Conservation (phyloP, 345 rosid species). For the Eucalyptus tenuipes region DNA sequence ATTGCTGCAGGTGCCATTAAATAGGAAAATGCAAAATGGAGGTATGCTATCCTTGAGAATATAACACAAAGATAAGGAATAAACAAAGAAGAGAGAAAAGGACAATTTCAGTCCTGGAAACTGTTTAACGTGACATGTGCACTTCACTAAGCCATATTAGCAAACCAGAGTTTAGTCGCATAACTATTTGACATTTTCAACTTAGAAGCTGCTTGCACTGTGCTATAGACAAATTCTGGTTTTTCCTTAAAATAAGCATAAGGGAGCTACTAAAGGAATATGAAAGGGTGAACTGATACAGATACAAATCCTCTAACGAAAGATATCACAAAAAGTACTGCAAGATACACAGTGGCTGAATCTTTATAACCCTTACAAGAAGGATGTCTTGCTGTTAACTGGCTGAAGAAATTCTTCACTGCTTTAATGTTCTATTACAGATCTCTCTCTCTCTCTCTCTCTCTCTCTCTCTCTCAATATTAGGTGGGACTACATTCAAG, state of each 20-base stretch:
- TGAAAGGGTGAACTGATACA: not conserved
- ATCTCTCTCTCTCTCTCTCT: not conserved
- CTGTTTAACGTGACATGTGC: not conserved
- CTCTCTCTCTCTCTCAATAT: not conserved
- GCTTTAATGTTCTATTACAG: not conserved
- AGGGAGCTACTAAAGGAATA: not conserved
- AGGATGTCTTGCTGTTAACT: not conserved
- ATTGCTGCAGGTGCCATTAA: not conserved
- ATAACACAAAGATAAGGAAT: not conserved
- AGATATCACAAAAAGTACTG: slow-evolving; percentile 27
- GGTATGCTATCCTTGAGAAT: not conserved
- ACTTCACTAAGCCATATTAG: not conserved
- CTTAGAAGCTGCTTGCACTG: not conserved
- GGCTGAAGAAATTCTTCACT: not conserved
- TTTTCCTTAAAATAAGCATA: not conserved
- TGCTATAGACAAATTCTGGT: not conserved
- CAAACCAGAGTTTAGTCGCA: not conserved
- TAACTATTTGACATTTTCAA: not conserved
- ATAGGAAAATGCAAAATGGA: not conserved
- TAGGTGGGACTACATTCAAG: not conserved
- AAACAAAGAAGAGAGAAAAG: not conserved
- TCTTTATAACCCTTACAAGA: not conserved
- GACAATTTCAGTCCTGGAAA: not conserved
- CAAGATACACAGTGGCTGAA: slow-evolving; percentile 3
- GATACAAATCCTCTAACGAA: not conserved